Percentiles rank a stretch among this genome's conserved stretches.
Evolutionary conservation across 1,139 yeast species (phyloP).

Genomic region (Geotrichum cucujoidarum): DNA sequence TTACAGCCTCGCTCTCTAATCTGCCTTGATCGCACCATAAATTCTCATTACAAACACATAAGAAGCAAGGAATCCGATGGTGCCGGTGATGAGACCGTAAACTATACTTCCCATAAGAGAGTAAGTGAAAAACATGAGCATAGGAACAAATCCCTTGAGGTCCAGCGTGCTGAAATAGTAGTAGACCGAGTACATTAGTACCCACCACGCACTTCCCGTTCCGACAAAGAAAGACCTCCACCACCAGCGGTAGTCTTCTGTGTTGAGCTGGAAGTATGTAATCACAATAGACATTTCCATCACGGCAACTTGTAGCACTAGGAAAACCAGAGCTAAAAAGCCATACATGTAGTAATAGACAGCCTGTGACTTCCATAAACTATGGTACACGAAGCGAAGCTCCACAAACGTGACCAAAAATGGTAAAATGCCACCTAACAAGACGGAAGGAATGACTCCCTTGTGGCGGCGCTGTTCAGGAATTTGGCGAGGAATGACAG

Average conservation of each 20-base stretch:
- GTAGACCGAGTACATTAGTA: conserved; percentile 62
- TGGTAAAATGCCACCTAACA: conserved; percentile 64
- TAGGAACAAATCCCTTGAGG: conserved; percentile 57
- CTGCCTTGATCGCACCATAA: conserved; percentile 55
- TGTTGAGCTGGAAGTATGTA: conserved; percentile 56
- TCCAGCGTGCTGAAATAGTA: conserved; percentile 45
- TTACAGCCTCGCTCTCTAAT: conserved; percentile 40
- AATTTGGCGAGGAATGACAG: conserved; percentile 36
- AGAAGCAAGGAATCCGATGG: conserved; percentile 65
- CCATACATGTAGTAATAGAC: conserved; percentile 79
- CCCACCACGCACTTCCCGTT: conserved; percentile 65
- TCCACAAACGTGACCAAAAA: conserved; percentile 80
- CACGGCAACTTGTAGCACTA: conserved; percentile 57
- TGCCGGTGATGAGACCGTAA: conserved; percentile 69
- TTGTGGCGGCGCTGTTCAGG: conserved; percentile 42
- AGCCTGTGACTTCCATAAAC: conserved; percentile 76
- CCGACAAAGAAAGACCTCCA: conserved; percentile 79
- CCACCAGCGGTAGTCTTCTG: conserved; percentile 71
- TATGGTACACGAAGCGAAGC: conserved; percentile 64
- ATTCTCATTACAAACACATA: conserved; percentile 54
- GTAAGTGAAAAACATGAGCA: conserved; percentile 64
- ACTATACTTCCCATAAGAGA: conserved; percentile 60
- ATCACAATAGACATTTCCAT: conserved; percentile 72
- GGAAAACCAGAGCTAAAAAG: conserved; percentile 58
- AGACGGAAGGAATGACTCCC: conserved; percentile 28